Percentiles rank a stretch among this genome's conserved stretches.
Evolutionary conservation across 495 filamentous ascomycete genomes (phyloP).

Genomic region (Penicillium herquei): DNA sequence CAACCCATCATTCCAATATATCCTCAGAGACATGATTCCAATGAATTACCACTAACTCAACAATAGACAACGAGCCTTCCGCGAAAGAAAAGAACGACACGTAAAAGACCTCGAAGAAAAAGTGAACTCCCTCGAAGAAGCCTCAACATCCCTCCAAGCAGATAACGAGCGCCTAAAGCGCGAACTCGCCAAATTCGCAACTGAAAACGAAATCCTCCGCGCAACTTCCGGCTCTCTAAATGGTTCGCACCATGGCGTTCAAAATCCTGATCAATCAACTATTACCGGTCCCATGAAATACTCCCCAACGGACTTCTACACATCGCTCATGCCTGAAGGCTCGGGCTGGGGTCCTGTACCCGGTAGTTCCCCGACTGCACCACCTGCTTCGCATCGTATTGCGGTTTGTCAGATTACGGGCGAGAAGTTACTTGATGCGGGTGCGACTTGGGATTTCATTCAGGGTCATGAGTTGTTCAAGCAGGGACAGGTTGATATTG

Average conservation of each 20-base stretch:
- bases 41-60: too few species aligned
- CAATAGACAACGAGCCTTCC: conserved; percentile 87
- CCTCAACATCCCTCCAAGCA: conserved; percentile 50
- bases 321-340: conserved; percentile 37
- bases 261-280: conserved; percentile 20
- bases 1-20: too few species aligned
- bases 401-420: conserved; percentile 62
- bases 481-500: conserved; percentile 80
- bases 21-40: too few species aligned
- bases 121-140: conserved; percentile 68
- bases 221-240: conserved; percentile 54
- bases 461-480: conserved; percentile 78
- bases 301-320: conserved; percentile 66
- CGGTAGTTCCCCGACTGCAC: conserved; percentile 28
- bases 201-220: conserved; percentile 93
- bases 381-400: conserved; percentile 56
- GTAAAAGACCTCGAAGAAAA: conserved; percentile 90
- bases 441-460: conserved; percentile 89
- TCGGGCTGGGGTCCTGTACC: conserved; percentile 5
- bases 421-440: conserved; percentile 74
- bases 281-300: conserved; percentile 70
- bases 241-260: conserved; percentile 22
- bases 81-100: conserved; percentile 92
- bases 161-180: conserved; percentile 86
- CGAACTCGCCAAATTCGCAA: conserved; percentile 73